Evolutionary conservation across 2,329 filamentous ascomycete species (phyloP).

Genomic region (Monilinia vaccinii-corymbosi): DNA sequence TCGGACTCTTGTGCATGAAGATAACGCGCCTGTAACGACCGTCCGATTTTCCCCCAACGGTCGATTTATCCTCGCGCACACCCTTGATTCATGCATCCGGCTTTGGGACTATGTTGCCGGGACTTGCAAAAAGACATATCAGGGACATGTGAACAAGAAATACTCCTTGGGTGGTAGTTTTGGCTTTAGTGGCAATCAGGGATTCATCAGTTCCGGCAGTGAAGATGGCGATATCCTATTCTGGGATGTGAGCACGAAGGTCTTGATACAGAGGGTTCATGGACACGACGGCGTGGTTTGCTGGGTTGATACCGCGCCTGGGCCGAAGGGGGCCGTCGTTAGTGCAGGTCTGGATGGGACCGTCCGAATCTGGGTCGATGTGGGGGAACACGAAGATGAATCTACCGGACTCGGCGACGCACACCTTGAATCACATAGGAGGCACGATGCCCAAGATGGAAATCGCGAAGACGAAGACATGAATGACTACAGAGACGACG

Average conservation of each 20-base stretch:
- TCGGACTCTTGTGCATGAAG: slow-evolving; percentile 89
- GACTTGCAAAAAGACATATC: slow-evolving; percentile 91
- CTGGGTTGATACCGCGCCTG: slow-evolving; percentile 55
- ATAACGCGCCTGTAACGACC: slow-evolving; percentile 80
- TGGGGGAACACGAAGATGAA: slow-evolving; percentile 21
- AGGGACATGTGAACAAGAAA: slow-evolving; percentile 76
- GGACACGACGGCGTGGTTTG: slow-evolving; percentile 52
- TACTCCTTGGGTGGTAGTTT: slow-evolving; percentile 84
- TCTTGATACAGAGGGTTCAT: slow-evolving; percentile 59
- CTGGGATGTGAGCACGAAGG: slow-evolving; percentile 87
- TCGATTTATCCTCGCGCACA: slow-evolving; percentile 84
- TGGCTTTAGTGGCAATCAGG: slow-evolving; percentile 49
- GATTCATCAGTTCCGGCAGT: slow-evolving; percentile 72
- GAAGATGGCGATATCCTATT: slow-evolving; percentile 79
- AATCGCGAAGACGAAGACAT: slow-evolving; percentile 11
- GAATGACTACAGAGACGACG: slow-evolving; percentile 9
- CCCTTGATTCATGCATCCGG: slow-evolving; percentile 79
- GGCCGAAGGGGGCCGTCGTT: slow-evolving; percentile 41
- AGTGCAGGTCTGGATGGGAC: slow-evolving; percentile 55
- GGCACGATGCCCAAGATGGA: slow-evolving; percentile 10
- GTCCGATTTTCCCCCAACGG: slow-evolving; percentile 94
- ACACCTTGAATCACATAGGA: slow-evolving; percentile 10
- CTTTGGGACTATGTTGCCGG: slow-evolving; percentile 94
- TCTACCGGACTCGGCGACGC: slow-evolving; percentile 13
- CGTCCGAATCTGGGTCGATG: slow-evolving; percentile 51